Percentiles rank a stretch among this genome's conserved stretches.
These are phyloP conservation scores for Paecilomyces sp. DNA, from an alignment of 2,329 filamentous ascomycete genomes.

Conservation along the genomic window DNA sequence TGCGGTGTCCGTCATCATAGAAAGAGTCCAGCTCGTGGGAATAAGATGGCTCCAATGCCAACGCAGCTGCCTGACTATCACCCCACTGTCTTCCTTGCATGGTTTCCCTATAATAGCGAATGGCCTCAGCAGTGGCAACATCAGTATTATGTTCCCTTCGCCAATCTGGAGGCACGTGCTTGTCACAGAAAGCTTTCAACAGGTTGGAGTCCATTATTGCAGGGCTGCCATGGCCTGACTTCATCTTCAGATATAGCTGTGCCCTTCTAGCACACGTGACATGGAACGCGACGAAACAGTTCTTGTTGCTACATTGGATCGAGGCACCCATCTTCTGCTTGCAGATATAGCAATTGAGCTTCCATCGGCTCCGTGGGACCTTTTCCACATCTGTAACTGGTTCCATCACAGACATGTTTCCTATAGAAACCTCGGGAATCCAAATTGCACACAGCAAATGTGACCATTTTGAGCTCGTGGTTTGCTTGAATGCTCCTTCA, in stretches of 20 bases:
- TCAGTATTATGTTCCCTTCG: conserved; percentile 77
- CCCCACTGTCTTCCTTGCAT: conserved; percentile 91
- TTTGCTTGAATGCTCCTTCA: conserved; percentile 97
- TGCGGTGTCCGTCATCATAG: conserved; percentile 35
- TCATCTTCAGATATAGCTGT: conserved; percentile 90
- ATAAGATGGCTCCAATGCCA: conserved; percentile 70
- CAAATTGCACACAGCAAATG: conserved; percentile 95
- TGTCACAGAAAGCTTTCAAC: conserved; percentile 92
- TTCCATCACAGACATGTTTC: conserved; percentile 96
- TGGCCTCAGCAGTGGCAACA: conserved; percentile 71
- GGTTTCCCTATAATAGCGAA: conserved; percentile 79
- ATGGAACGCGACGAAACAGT: conserved; percentile 94
- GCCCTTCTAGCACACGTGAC: conserved; percentile 90
- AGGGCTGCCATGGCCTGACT: conserved; percentile 73
- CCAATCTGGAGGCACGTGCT: conserved; percentile 86
- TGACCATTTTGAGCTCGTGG: conserved; percentile 91
- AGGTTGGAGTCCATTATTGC: conserved; percentile 73
- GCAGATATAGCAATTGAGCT: conserved; percentile 90
- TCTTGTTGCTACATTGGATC: conserved; percentile 97
- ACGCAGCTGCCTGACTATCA: conserved; percentile 76
- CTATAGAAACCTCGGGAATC: conserved; percentile 94
- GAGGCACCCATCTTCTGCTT: conserved; percentile 96
- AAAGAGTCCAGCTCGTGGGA: conserved; percentile 48
- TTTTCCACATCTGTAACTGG: conserved; percentile 97
- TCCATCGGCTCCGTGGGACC: conserved; percentile 91